phyloP scores from a whole-genome alignment of 2,329 filamentous ascomycete genomes.

The Microdochium bolleyi region DNA sequence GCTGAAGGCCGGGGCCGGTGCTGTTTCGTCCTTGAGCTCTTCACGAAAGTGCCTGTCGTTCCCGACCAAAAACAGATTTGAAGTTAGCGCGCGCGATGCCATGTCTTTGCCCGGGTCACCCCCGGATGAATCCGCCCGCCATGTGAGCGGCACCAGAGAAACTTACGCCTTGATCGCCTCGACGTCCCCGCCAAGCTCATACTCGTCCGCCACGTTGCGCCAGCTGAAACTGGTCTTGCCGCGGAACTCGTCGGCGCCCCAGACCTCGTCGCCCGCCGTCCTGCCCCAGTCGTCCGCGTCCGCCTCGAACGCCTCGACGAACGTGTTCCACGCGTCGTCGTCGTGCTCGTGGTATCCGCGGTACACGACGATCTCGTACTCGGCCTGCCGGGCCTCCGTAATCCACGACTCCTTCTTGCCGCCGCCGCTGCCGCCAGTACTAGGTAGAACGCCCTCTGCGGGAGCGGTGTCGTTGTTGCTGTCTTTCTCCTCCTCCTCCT shows the following conservation, averaged over 20 bases:
- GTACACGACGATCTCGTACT: conserved; percentile 16
- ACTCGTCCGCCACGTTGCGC: conserved; percentile 1
- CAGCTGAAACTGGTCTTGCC: conserved; percentile 2
- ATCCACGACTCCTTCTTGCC: conserved; percentile 2
- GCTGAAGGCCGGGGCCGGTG: background rate
- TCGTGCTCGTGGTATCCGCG: conserved; percentile 10
- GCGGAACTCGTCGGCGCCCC: conserved; percentile 1
- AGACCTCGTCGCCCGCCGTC: too few relatives aligned
- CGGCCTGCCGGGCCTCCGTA: background rate
- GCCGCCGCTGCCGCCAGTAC: too few relatives aligned
- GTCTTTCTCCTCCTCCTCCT: background rate
- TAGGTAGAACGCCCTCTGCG: too few relatives aligned
- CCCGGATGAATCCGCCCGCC: too few relatives aligned
- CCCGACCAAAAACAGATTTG: too few relatives aligned
- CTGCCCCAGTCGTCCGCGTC: conserved; percentile 16
- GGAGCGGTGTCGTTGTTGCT: too few relatives aligned
- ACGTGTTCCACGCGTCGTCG: conserved; percentile 13
- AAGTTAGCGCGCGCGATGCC: too few relatives aligned
- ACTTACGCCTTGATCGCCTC: conserved; percentile 3
- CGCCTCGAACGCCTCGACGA: conserved; percentile 14
- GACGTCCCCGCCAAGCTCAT: background rate
- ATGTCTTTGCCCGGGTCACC: too few relatives aligned
- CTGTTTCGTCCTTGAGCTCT: background rate
- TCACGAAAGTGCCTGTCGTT: too few relatives aligned
- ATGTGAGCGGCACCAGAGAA: too few relatives aligned